Base-by-base conservation (phyloP, 352 stramenopile genomes). In the Globisporangium cylindrosporum region DNA sequence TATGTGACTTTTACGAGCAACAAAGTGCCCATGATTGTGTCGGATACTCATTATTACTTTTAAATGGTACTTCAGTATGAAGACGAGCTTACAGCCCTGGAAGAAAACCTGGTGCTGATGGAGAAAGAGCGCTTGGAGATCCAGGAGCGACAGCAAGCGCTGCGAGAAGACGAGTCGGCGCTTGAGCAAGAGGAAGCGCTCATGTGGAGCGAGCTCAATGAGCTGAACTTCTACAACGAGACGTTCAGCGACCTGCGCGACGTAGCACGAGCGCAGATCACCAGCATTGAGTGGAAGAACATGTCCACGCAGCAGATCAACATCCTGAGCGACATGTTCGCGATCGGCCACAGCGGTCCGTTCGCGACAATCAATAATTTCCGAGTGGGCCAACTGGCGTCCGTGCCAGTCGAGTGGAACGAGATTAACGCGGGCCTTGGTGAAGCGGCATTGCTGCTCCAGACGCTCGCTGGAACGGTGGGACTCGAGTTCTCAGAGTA, bases 331-430 rank as follows among this genome's bases (percentile, higher is more conserved):
- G 89, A 95, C 59, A 82, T 90, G 73, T 96, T 95, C 59, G 68
- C 76, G 46, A 95, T 96, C 66, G 75, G 81, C 9, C 78, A 91
- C 62, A 84, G 77, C 55, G 89, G 88, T 7, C 73, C 72, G 14
- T 94, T 94, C 69, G 89, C 84, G 24, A 94, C 83, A 27, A 94
- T 96, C 69, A 96, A 95, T 62, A 79, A 81, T 18, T 95, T 96
- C 67, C 79, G 86, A 22, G 75, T 96, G 68, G 89, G 89, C 3
- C 84, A 90, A 55, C 69, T 89, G 51, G 63, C 79, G 1, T 78
- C 71, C 0, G 71, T 78, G 14, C 73, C 86, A 6, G 74, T 94
- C 36, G 89, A 96, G 62, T 96, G 89, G 89, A 92, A 95, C 65
- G 89, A 96, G 66, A 95, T 95, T 71, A 96, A 96, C 32, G 85